Base-by-base conservation (phyloP, 148 eudicot species). In the Rhododendron kiyosumense region DNA sequence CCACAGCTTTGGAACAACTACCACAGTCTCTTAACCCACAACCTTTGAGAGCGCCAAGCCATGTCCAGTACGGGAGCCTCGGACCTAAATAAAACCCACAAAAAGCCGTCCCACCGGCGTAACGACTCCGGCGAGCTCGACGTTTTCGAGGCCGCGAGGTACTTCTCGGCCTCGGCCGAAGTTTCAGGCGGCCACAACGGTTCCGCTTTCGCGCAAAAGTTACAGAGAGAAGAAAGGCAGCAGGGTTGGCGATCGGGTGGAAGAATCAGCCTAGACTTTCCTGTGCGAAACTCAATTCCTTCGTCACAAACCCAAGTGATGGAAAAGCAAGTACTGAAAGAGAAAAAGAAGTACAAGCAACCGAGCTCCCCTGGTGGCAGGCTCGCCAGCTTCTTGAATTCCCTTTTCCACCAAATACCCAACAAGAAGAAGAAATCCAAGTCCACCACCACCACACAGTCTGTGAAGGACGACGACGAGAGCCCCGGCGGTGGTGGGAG, bases 281-380 rank as follows among this genome's bases (percentile, higher is more conserved):
- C 94, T 0, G 75, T 88, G 82, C 93, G 85, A 76, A 91, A 88
- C 80, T 75, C 89, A 28, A 43, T 87, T 34, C 74, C 88, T 30
- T 63, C 57, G 5, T 12, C 86, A 7, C 88, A 85, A 79, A 78
- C 26, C 61, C 81, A 14, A 57, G 41, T 61, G 17, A 32, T 67
- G 51, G 86, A 88, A 49, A 87, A 89, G 79, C 82, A 78, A 78
- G 81, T 2, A 5, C 75, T 94, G 45, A 91, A 91, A 82, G 94
- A 74, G 78, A 74, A 32, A 36, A 74, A 92, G 88, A 94, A 93
- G 17, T 59, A 78, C 86, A 95, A 95, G 86, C 96, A 95, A 65
- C 98, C 99, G 3, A 93, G 95, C 86, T 97, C 99, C 0, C 99
- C 99, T 3, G 98, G 99, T 8, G 99, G 98, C 3, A 93, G 89